Percentiles rank a stretch among this genome's conserved stretches.
Conservation (phyloP, 1,139 yeast genomes). For the Nakaseomyces delphensis region DNA sequence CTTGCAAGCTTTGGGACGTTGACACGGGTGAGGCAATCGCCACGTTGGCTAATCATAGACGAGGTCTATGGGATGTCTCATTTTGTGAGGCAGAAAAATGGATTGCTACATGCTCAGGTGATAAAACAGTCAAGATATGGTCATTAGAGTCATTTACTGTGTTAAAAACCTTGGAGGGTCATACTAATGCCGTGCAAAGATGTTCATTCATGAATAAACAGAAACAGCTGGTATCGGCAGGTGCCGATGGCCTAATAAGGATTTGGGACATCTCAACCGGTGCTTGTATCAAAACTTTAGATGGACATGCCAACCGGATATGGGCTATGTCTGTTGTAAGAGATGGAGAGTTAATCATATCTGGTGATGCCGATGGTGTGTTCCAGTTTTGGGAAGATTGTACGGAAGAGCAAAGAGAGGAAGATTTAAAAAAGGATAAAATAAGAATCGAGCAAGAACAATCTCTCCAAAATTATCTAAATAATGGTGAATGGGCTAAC, state of each 20-base stretch:
- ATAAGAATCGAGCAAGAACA: slow-evolving; percentile 79
- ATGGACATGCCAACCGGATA: slow-evolving; percentile 86
- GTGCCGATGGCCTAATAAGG: slow-evolving; percentile 91
- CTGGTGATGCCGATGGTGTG: slow-evolving; percentile 95
- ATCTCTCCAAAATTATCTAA: slow-evolving; percentile 62
- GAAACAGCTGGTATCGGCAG: slow-evolving; percentile 68
- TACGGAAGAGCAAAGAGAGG: slow-evolving; percentile 58
- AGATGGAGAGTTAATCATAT: slow-evolving; percentile 61
- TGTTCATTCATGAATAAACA: slow-evolving; percentile 59
- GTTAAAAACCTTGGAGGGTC: slow-evolving; percentile 83
- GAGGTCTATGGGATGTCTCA: slow-evolving; percentile 89
- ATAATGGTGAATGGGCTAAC: slow-evolving; percentile 69
- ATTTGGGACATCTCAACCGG: slow-evolving; percentile 77
- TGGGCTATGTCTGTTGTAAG: slow-evolving; percentile 73
- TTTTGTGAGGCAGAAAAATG: slow-evolving; percentile 75
- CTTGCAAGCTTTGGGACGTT: slow-evolving; percentile 81
- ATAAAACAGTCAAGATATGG: slow-evolving; percentile 86
- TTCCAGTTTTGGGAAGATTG: slow-evolving; percentile 83
- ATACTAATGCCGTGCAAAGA: slow-evolving; percentile 84
- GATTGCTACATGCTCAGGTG: slow-evolving; percentile 78
- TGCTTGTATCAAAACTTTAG: slow-evolving; percentile 74
- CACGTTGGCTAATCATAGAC: slow-evolving; percentile 75
- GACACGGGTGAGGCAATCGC: slow-evolving; percentile 80
- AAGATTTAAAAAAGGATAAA: slow-evolving; percentile 42
- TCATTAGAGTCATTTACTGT: slow-evolving; percentile 69